Evolutionary conservation across 2,329 filamentous ascomycete species (phyloP).

Genomic region (Cladosporium sp.): DNA sequence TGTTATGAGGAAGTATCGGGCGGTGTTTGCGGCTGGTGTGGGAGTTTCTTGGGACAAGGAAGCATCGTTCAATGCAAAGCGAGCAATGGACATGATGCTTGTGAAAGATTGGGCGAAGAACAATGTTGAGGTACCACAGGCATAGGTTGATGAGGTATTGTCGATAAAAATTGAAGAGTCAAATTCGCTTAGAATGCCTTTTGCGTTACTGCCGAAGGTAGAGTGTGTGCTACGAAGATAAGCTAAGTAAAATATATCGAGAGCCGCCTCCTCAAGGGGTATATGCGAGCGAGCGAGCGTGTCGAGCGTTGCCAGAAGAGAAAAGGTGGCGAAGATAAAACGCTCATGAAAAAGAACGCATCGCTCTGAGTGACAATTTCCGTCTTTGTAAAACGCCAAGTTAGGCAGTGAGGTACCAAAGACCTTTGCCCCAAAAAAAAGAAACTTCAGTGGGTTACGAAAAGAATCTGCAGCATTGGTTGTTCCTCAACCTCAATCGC

Average conservation of each 20-base stretch:
- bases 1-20: constrained; percentile 59
- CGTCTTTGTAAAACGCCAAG: neutral
- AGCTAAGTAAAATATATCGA: neutral
- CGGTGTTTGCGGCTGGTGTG: constrained; percentile 59
- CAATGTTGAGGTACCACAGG: constrained; percentile 14
- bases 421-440: neutral
- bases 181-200: neutral
- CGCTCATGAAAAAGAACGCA: neutral
- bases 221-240: neutral
- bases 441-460: neutral
- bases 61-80: constrained; percentile 54
- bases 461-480: neutral
- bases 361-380: neutral
- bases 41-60: constrained; percentile 61
- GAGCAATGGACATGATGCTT: constrained; percentile 48
- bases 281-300: constrained; percentile 18
- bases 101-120: constrained; percentile 43
- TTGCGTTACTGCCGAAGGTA: neutral
- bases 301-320: constrained; percentile 2
- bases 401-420: constrained; percentile 1
- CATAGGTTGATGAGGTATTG: neutral
- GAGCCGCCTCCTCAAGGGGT: constrained; percentile 16
- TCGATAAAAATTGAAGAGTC: neutral
- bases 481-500: constrained; percentile 40
- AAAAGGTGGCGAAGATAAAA: neutral